These are phyloP conservation scores for Guillardia theta DNA, from an alignment of 78 protist species.

Conservation along the genomic window DNA sequence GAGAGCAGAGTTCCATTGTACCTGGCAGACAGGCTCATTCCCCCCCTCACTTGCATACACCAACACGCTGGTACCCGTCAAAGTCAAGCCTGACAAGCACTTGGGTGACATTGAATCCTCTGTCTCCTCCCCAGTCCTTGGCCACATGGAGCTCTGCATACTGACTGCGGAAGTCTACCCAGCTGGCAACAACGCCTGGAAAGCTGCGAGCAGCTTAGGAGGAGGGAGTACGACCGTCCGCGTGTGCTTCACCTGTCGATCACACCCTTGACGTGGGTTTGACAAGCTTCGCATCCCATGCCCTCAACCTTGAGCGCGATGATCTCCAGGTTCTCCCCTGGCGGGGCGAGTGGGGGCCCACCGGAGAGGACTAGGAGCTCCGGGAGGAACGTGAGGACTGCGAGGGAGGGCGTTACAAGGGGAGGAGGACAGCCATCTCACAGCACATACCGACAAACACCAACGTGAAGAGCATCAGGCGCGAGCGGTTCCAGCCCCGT, in stretches of 20 bases:
- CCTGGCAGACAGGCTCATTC: no score
- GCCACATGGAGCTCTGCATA: neutral
- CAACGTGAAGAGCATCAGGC: neutral
- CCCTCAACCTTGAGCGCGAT: neutral
- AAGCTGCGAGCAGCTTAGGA: no score
- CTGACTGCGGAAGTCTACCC: neutral
- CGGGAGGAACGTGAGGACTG: neutral
- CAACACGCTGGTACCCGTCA: no score
- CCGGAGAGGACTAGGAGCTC: neutral
- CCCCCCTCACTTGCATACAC: no score
- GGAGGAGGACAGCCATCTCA: no score
- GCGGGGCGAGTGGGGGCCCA: neutral
- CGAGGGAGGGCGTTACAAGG: no score
- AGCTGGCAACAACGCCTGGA: neutral
- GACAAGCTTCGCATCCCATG: constrained; percentile 20
- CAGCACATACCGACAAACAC: no score
- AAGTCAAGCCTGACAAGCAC: no score
- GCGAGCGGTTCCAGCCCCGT: neutral
- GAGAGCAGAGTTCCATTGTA: no score
- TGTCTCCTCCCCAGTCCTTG: neutral
- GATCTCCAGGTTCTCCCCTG: neutral
- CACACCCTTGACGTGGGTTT: neutral
- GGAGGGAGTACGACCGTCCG: no score
- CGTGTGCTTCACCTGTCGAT: neutral
- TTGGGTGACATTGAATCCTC: no score